Conservation (phyloP, 257 asterid species). For the Nyctanthes arbortristis region DNA sequence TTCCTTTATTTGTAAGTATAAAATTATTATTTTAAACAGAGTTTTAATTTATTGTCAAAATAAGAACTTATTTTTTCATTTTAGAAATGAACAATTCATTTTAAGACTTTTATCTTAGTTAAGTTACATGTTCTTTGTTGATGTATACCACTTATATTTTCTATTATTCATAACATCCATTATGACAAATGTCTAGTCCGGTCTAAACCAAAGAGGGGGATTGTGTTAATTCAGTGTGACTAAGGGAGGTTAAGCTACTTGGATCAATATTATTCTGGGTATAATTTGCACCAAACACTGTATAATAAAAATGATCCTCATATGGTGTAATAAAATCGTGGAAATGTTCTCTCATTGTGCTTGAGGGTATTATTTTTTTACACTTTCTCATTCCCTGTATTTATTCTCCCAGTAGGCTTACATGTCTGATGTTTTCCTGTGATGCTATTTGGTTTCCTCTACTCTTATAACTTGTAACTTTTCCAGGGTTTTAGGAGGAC, state of each 20-base stretch:
- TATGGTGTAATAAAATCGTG: neutral
- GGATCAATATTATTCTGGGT: neutral
- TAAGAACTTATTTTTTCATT: neutral
- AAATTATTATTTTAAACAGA: too few relatives aligned
- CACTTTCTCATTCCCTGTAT: neutral
- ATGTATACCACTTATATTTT: neutral
- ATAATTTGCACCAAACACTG: neutral
- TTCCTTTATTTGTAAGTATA: too few relatives aligned
- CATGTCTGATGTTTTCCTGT: conserved; percentile 3
- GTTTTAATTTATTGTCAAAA: too few relatives aligned
- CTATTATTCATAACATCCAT: neutral
- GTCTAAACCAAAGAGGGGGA: neutral
- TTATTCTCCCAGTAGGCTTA: neutral
- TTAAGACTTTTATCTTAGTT: neutral
- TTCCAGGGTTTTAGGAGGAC: conserved; percentile 76
- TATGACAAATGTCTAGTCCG: neutral
- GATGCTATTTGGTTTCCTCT: conserved; percentile 12
- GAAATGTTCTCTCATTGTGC: neutral
- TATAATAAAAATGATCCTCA: neutral
- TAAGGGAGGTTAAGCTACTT: neutral
- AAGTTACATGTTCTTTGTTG: neutral
- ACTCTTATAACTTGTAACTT: conserved; percentile 25
- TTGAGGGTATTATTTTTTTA: neutral
- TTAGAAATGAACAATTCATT: neutral
- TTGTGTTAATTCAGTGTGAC: neutral